Conservation (phyloP, 139 green algal genomes). For the Chlorella sorokiniana region DNA sequence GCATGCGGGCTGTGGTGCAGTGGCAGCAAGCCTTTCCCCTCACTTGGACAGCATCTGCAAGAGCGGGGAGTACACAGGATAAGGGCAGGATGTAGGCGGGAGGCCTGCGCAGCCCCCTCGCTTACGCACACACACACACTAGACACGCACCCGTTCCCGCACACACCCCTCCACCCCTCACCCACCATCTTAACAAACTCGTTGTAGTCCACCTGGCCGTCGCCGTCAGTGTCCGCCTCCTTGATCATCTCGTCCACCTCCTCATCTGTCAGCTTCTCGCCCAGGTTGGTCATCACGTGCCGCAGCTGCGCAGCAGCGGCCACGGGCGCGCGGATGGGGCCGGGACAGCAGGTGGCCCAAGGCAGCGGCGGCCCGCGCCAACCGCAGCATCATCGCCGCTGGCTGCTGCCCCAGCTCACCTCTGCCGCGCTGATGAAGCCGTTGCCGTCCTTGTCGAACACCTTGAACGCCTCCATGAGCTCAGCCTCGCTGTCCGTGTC, state of each 20-base stretch:
- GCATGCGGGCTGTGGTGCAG: background rate
- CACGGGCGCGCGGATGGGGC: background rate
- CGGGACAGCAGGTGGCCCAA: background rate
- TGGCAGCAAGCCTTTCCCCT: background rate
- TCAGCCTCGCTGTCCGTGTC: slow-evolving; percentile 97
- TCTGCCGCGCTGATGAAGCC: slow-evolving; percentile 98
- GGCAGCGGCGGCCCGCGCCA: background rate
- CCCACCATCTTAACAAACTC: slow-evolving; percentile 83
- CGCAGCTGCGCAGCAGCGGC: slow-evolving; percentile 73
- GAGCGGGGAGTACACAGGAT: background rate
- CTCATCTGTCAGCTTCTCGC: slow-evolving; percentile 90
- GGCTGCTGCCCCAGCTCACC: slow-evolving; percentile 50
- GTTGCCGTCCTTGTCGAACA: slow-evolving; percentile 99
- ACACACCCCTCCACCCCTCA: background rate
- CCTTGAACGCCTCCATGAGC: slow-evolving; percentile 98
- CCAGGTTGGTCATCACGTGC: slow-evolving; percentile 74
- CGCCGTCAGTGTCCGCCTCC: slow-evolving; percentile 92
- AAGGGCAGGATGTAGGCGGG: background rate
- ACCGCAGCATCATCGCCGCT: background rate
- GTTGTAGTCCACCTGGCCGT: slow-evolving; percentile 91
- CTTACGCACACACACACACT: background rate
- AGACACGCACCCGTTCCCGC: background rate
- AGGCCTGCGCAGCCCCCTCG: background rate
- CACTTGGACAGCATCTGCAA: slow-evolving; percentile 33
- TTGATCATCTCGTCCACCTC: slow-evolving; percentile 98